Evolutionary conservation across 331 rosid species (phyloP).

Genomic region (Quercus tomentella): DNA sequence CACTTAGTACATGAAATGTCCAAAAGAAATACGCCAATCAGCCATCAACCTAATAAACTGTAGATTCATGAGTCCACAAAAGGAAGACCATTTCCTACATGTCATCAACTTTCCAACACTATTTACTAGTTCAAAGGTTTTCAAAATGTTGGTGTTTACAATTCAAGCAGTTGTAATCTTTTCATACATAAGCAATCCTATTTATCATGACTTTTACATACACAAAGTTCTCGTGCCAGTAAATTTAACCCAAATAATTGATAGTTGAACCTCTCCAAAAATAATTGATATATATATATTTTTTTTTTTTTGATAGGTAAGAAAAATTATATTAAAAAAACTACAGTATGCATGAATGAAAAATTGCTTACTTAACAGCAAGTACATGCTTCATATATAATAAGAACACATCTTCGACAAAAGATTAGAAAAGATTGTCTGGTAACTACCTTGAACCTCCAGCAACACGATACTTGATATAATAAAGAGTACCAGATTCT

Average conservation of each 20-base stretch:
- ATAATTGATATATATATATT: too few relatives aligned
- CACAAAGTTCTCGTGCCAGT: not conserved
- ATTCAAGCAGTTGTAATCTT: not conserved
- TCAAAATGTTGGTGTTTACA: not conserved
- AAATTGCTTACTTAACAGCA: not conserved
- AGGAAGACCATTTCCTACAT: not conserved
- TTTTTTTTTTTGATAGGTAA: too few relatives aligned
- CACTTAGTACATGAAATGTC: too few relatives aligned
- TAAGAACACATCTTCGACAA: not conserved
- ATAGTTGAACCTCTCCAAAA: not conserved
- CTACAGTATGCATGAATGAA: not conserved
- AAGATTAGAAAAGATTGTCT: not conserved
- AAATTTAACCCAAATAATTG: not conserved
- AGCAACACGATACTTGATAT: slow-evolving; percentile 88
- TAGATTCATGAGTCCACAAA: not conserved
- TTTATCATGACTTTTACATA: not conserved
- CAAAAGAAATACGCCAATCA: too few relatives aligned
- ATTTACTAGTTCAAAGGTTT: not conserved
- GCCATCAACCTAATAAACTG: too few relatives aligned
- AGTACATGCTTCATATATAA: slow-evolving; percentile 1
- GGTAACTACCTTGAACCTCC: slow-evolving; percentile 69
- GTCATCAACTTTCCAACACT: not conserved
- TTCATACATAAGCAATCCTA: not conserved
- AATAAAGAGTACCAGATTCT: slow-evolving; percentile 80
- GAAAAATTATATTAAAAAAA: too few relatives aligned